These are phyloP conservation scores for Cerioporus squamosus DNA, from an alignment of 1,284 basidiomycete species.

Conservation along the genomic window DNA sequence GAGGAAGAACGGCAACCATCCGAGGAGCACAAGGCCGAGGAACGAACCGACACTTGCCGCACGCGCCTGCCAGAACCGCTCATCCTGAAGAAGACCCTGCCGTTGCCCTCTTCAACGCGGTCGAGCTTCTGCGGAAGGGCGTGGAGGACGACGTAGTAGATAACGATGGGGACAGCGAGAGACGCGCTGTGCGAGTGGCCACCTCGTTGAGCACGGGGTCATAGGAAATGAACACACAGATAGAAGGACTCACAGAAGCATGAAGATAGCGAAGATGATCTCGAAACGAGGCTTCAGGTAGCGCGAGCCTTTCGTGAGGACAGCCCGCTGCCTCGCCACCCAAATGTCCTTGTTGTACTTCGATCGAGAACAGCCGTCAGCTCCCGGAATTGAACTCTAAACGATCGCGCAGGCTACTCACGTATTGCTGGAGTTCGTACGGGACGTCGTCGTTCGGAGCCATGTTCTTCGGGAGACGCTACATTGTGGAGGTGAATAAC, in stretches of 20 bases:
- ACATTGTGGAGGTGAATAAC: not conserved
- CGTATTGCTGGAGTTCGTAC: slow-evolving; percentile 34
- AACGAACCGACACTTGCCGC: slow-evolving; percentile 43
- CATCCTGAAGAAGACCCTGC: slow-evolving; percentile 17
- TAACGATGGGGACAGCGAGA: slow-evolving; percentile 45
- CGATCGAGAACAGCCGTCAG: not conserved
- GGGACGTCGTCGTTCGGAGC: slow-evolving; percentile 32
- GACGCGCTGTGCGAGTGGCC: slow-evolving; percentile 36
- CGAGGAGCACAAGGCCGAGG: slow-evolving; percentile 43
- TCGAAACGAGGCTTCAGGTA: slow-evolving; percentile 54
- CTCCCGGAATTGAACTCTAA: not conserved
- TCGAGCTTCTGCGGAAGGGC: slow-evolving; percentile 29
- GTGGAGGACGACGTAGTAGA: slow-evolving; percentile 43
- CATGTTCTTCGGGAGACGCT: slow-evolving; percentile 31
- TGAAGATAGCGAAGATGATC: slow-evolving; percentile 44
- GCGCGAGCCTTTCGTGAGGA: slow-evolving; percentile 43
- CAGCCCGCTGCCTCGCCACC: slow-evolving; percentile 45
- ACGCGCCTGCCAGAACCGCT: slow-evolving; percentile 41
- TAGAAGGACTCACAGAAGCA: slow-evolving; percentile 43
- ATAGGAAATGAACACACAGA: not conserved
- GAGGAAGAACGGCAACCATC: slow-evolving; percentile 46
- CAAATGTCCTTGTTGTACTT: slow-evolving; percentile 52
- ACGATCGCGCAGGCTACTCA: slow-evolving; percentile 21
- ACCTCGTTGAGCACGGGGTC: not conserved
- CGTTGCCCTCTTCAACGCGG: slow-evolving; percentile 12